These are phyloP conservation scores for Scedosporium dehoogii DNA, from an alignment of 2,329 filamentous ascomycete species.

Conservation along the genomic window DNA sequence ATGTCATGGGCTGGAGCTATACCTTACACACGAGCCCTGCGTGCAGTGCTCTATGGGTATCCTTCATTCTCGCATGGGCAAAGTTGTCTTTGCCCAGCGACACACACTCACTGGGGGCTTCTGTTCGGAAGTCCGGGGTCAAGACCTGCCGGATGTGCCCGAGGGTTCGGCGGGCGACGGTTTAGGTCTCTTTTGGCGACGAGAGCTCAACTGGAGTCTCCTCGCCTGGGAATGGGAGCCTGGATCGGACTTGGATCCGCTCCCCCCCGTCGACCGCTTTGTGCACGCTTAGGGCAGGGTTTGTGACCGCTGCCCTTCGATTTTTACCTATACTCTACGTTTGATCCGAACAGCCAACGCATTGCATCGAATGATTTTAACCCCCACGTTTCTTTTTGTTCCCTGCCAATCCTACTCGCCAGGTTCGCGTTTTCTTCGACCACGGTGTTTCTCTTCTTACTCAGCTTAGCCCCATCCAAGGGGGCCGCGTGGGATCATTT, in stretches of 20 bases:
- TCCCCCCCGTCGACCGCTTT: constrained; percentile 12
- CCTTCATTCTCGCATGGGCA: constrained; percentile 83
- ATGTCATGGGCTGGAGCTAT: constrained; percentile 87
- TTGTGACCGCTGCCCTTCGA: background rate
- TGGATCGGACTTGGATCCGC: constrained; percentile 24
- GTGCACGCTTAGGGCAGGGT: constrained; percentile 2
- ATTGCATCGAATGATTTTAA: background rate
- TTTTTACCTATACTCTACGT: background rate
- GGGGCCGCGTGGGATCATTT: too few relatives aligned
- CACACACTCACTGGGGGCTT: constrained; percentile 77
- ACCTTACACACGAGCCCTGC: constrained; percentile 91
- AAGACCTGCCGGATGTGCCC: constrained; percentile 27
- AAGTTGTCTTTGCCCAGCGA: constrained; percentile 68
- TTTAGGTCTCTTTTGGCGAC: constrained; percentile 61
- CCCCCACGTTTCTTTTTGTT: too few relatives aligned
- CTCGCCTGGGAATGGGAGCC: constrained; percentile 68
- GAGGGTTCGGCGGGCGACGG: constrained; percentile 42
- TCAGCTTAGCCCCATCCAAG: too few relatives aligned
- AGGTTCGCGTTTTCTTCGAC: background rate
- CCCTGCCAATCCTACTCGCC: background rate
- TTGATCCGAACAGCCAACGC: background rate
- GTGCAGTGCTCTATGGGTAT: constrained; percentile 96
- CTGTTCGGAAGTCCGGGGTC: constrained; percentile 60
- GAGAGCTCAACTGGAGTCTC: constrained; percentile 79
- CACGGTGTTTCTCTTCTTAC: too few relatives aligned